Conservation (phyloP, 192 early-diverging fungal species). For the Kickxella alabastrina region DNA sequence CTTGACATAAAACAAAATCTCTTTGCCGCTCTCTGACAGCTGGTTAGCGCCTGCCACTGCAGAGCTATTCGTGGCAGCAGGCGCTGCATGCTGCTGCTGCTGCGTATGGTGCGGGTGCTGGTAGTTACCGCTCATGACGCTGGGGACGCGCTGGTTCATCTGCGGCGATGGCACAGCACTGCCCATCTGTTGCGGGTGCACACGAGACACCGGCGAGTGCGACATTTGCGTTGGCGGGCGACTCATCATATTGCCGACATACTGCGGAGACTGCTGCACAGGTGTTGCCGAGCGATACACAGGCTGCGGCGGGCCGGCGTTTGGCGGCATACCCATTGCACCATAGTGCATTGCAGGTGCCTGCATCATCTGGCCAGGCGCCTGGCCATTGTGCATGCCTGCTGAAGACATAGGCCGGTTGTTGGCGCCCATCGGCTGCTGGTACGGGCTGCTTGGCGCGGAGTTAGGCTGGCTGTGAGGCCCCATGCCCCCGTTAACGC, state of each 20-base stretch:
- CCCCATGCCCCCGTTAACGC: no score
- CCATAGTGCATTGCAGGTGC: not conserved
- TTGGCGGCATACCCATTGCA: not conserved
- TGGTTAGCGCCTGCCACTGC: not conserved
- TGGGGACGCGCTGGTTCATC: slow-evolving; percentile 26
- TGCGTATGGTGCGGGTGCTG: slow-evolving; percentile 8
- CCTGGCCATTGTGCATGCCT: slow-evolving; percentile 7
- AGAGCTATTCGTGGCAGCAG: not conserved
- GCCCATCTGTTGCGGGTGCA: slow-evolving; percentile 14
- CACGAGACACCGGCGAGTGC: slow-evolving; percentile 13
- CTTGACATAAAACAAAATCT: slow-evolving; percentile 51
- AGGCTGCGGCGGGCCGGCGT: not conserved
- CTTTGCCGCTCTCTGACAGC: slow-evolving; percentile 24
- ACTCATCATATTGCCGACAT: slow-evolving; percentile 7
- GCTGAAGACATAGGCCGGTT: slow-evolving; percentile 23
- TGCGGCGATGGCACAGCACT: no score
- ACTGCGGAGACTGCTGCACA: slow-evolving; percentile 29
- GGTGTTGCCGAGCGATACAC: slow-evolving; percentile 3
- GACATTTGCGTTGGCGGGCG: slow-evolving; percentile 43
- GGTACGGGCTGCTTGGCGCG: slow-evolving; percentile 30
- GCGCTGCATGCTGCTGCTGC: slow-evolving; percentile 16
- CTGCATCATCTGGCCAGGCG: slow-evolving; percentile 5
- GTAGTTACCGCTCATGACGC: slow-evolving; percentile 24
- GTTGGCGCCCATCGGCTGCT: slow-evolving; percentile 5
- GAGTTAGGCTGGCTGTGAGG: slow-evolving; percentile 14